Percentiles rank a stretch among this genome's conserved stretches.
Evolutionary conservation across 805 yeast species (phyloP).

Genomic region (Ogataea naganishii): DNA sequence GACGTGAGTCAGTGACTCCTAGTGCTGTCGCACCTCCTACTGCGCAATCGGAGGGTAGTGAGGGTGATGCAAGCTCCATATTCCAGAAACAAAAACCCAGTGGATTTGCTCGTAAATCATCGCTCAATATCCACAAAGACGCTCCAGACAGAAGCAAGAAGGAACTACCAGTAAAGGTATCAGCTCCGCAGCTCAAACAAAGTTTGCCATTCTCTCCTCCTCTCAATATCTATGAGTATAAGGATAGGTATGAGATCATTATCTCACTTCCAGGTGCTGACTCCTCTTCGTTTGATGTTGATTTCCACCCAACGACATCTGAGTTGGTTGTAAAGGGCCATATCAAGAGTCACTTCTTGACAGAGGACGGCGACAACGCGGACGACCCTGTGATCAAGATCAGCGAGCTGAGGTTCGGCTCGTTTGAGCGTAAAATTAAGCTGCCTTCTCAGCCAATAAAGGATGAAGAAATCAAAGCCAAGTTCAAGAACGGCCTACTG

Average conservation of each 20-base stretch:
- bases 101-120: no score
- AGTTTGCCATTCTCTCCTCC: conserved; percentile 49
- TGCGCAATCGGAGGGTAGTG: no score
- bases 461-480: conserved; percentile 47
- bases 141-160: conserved; percentile 19
- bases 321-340: conserved; percentile 46
- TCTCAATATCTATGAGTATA: conserved; percentile 46
- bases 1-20: no score
- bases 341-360: conserved; percentile 28
- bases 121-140: conserved; percentile 13
- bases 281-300: conserved; percentile 42
- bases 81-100: no score
- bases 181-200: conserved; percentile 32
- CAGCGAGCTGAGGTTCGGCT: conserved; percentile 48
- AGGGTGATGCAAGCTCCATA: no score
- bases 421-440: conserved; percentile 47
- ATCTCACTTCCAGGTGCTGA: conserved; percentile 54
- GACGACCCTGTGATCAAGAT: conserved; percentile 32
- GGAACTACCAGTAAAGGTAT: conserved; percentile 33
- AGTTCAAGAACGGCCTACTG: conserved; percentile 43
- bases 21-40: no score
- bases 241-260: conserved; percentile 35
- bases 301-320: conserved; percentile 49
- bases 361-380: conserved; percentile 16
- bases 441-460: conserved; percentile 46